Percentiles rank a stretch among this genome's conserved stretches.
phyloP scores from a whole-genome alignment of 495 filamentous ascomycete species.

The Penicillium riverlandense region DNA sequence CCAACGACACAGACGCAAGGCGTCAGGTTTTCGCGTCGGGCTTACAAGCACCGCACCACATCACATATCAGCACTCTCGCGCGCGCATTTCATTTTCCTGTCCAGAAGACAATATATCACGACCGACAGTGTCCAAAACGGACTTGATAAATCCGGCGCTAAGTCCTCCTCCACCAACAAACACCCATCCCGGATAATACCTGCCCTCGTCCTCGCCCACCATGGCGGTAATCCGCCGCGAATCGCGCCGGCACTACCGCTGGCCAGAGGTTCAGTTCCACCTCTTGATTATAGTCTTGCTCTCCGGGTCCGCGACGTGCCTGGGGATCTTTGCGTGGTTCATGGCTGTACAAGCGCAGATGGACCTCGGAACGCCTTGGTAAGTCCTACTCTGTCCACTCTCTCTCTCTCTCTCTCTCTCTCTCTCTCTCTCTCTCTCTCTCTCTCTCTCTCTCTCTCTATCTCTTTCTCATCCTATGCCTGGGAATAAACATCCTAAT shows the following conservation, averaged over 20 bases:
- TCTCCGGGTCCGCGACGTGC: conserved; percentile 67
- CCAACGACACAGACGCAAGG: no score
- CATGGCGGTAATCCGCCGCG: conserved; percentile 20
- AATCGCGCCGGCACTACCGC: conserved; percentile 62
- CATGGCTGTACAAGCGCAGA: conserved; percentile 65
- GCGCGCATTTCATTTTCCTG: no score
- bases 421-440: no score
- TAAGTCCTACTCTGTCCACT: conserved; percentile 39
- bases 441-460: no score
- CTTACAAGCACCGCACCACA: no score
- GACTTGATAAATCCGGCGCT: no score
- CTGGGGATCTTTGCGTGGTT: conserved; percentile 86
- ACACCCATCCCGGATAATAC: not conserved
- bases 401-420: no score
- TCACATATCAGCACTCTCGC: no score
- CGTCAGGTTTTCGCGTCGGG: no score
- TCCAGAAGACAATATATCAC: no score
- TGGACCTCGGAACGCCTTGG: conserved; percentile 75
- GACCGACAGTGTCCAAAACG: no score
- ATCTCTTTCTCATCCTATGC: no score
- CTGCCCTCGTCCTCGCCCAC: not conserved
- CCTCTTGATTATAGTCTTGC: conserved; percentile 84
- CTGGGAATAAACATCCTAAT: not conserved
- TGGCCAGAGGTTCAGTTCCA: conserved; percentile 94
- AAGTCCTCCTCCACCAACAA: not conserved